These are phyloP conservation scores for Fusarium sp. DNA, from an alignment of 2,329 filamentous ascomycete genomes.

Conservation along the genomic window DNA sequence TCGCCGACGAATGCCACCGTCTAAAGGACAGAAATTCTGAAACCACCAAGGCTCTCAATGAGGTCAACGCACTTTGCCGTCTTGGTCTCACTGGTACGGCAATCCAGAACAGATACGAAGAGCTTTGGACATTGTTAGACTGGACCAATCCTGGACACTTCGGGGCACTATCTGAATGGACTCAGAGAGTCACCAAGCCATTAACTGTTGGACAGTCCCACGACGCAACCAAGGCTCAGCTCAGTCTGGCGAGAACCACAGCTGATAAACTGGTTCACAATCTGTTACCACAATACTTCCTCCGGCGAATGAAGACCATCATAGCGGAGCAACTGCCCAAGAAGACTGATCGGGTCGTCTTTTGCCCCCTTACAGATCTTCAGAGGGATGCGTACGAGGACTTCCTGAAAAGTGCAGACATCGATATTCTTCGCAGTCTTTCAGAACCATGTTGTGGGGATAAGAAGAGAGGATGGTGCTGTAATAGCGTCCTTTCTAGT, in stretches of 20 bases:
- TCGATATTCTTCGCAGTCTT: slow-evolving; percentile 76
- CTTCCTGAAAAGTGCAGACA: slow-evolving; percentile 77
- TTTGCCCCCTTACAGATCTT: slow-evolving; percentile 87
- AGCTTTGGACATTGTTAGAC: slow-evolving; percentile 95
- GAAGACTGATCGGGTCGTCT: slow-evolving; percentile 94
- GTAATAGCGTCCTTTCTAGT: slow-evolving; percentile 69
- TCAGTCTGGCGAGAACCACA: slow-evolving; percentile 83
- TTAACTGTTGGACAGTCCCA: slow-evolving; percentile 92
- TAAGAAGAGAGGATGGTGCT: slow-evolving; percentile 83
- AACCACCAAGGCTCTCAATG: slow-evolving; percentile 87
- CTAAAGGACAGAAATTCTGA: slow-evolving; percentile 85
- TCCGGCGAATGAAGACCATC: slow-evolving; percentile 91
- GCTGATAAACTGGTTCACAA: slow-evolving; percentile 89
- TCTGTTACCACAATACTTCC: slow-evolving; percentile 88
- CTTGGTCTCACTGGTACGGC: slow-evolving; percentile 95
- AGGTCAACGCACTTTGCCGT: slow-evolving; percentile 90
- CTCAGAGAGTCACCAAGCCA: slow-evolving; percentile 79
- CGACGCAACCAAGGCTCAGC: slow-evolving; percentile 85
- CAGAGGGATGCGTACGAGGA: slow-evolving; percentile 88
- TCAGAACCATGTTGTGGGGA: slow-evolving; percentile 76
- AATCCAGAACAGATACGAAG: slow-evolving; percentile 98
- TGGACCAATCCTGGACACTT: slow-evolving; percentile 91
- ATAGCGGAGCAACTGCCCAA: slow-evolving; percentile 94
- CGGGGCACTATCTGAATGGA: slow-evolving; percentile 79
- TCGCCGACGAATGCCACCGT: slow-evolving; percentile 93